Evolutionary conservation across 2,329 filamentous ascomycete species (phyloP).

Genomic region (Fusarium penzigii): DNA sequence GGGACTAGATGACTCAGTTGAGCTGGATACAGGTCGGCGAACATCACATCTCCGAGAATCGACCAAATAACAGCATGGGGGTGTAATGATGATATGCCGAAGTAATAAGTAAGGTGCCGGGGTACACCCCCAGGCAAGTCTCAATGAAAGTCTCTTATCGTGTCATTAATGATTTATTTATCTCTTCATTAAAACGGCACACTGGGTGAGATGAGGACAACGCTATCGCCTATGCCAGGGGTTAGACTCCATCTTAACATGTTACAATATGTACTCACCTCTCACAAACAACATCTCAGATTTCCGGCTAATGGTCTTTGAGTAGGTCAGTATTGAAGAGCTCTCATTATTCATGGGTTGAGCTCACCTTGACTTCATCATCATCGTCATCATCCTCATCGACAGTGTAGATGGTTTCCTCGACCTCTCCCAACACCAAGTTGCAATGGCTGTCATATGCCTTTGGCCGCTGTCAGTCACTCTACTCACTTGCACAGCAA

Average conservation of each 20-base stretch:
- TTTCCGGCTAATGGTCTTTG: constrained; percentile 88
- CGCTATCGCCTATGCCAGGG: constrained; percentile 61
- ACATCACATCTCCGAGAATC: no score
- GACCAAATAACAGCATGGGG: no score
- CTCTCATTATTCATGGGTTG: constrained; percentile 8
- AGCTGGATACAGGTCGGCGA: no score
- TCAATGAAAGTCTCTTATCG: neutral
- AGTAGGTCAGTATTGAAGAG: neutral
- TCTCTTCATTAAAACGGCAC: constrained; percentile 40
- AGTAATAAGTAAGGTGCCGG: neutral
- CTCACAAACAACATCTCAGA: constrained; percentile 98
- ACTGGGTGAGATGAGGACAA: constrained; percentile 70
- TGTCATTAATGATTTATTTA: neutral
- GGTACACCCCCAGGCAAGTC: neutral
- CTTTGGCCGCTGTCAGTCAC: constrained; percentile 47
- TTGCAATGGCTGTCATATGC: constrained; percentile 99
- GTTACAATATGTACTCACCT: constrained; percentile 59
- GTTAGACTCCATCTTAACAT: neutral
- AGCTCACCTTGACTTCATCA: constrained; percentile 69
- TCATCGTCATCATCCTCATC: constrained; percentile 94
- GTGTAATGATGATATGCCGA: no score
- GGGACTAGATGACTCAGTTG: no score
- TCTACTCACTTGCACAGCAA: neutral
- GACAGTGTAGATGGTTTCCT: constrained; percentile 93
- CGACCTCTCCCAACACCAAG: constrained; percentile 90